phyloP scores from a whole-genome alignment of 1,139 yeast genomes.

The Tardiomyces depauwii region DNA sequence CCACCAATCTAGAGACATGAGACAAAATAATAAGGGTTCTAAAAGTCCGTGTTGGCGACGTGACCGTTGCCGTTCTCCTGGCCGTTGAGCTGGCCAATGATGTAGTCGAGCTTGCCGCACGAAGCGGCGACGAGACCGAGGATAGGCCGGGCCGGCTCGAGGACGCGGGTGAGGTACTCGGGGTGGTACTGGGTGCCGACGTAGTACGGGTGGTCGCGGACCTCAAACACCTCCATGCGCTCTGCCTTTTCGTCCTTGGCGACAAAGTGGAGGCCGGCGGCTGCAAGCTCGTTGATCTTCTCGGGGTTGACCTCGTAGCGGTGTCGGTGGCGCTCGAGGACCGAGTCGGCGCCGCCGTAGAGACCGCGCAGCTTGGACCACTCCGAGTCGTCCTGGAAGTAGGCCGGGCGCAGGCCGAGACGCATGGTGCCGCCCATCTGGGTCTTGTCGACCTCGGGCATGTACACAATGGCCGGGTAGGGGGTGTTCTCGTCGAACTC shows the following conservation, averaged over 20 bases:
- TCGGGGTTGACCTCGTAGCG: constrained; percentile 94
- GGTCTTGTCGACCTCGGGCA: constrained; percentile 97
- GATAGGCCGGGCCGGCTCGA: constrained; percentile 94
- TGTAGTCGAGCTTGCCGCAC: constrained; percentile 61
- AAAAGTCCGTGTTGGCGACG: background rate
- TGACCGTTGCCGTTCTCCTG: constrained; percentile 2
- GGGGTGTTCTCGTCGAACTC: constrained; percentile 60
- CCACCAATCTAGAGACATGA: background rate
- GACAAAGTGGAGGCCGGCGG: constrained; percentile 72
- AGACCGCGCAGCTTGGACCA: constrained; percentile 67
- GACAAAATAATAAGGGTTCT: background rate
- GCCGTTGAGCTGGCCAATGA: constrained; percentile 16
- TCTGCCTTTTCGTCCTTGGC: constrained; percentile 86
- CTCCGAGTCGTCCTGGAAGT: constrained; percentile 59
- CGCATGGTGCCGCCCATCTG: constrained; percentile 99
- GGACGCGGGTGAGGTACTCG: constrained; percentile 89
- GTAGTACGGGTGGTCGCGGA: constrained; percentile 70
- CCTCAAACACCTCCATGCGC: constrained; percentile 91
- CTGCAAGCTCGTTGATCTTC: constrained; percentile 58
- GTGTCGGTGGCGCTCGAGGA: constrained; percentile 95
- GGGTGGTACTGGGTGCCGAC: constrained; percentile 99
- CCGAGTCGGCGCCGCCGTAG: constrained; percentile 61
- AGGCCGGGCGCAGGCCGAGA: constrained; percentile 85
- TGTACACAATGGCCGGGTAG: constrained; percentile 83
- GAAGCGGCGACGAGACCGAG: constrained; percentile 93